Conservation (phyloP, 1,139 yeast genomes). For the Martiniozyma asiatica region DNA sequence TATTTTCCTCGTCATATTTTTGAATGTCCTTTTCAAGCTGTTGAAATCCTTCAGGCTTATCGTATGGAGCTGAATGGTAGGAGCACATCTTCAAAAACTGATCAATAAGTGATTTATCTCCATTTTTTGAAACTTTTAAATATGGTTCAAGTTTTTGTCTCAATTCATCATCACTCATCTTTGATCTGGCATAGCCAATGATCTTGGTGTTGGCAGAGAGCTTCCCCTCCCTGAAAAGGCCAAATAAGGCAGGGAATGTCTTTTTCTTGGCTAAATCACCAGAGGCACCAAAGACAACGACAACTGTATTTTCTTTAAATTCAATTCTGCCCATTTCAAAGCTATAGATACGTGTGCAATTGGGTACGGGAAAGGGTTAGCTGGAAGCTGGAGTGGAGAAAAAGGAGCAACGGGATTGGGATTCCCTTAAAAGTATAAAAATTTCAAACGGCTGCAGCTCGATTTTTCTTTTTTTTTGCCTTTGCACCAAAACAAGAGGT, state of each 20-base stretch:
- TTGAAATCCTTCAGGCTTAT: slow-evolving; percentile 60
- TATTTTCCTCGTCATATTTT: slow-evolving; percentile 40
- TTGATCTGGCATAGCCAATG: slow-evolving; percentile 86
- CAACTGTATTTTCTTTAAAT: slow-evolving; percentile 53
- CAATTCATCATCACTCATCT: slow-evolving; percentile 55
- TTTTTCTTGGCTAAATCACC: slow-evolving; percentile 97
- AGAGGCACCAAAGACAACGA: slow-evolving; percentile 91
- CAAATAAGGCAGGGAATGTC: slow-evolving; percentile 76
- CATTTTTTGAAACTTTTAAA: slow-evolving; percentile 43
- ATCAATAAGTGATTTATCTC: slow-evolving; percentile 31
- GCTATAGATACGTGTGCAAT: not conserved
- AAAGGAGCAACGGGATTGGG: not conserved
- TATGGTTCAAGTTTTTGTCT: slow-evolving; percentile 51
- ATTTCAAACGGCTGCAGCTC: no score
- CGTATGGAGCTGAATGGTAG: slow-evolving; percentile 74
- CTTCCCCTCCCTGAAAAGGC: slow-evolving; percentile 66
- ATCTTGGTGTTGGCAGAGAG: slow-evolving; percentile 61
- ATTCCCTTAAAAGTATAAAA: not conserved
- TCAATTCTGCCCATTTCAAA: slow-evolving; percentile 10
- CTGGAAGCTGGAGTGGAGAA: not conserved
- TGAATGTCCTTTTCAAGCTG: slow-evolving; percentile 43
- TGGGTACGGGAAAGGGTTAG: not conserved
- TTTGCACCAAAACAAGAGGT: no score
- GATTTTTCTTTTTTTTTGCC: no score
- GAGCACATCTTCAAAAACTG: slow-evolving; percentile 54